Evolutionary conservation across 495 filamentous ascomycete genomes (phyloP).

Genomic region (Penicillium samsonianum): DNA sequence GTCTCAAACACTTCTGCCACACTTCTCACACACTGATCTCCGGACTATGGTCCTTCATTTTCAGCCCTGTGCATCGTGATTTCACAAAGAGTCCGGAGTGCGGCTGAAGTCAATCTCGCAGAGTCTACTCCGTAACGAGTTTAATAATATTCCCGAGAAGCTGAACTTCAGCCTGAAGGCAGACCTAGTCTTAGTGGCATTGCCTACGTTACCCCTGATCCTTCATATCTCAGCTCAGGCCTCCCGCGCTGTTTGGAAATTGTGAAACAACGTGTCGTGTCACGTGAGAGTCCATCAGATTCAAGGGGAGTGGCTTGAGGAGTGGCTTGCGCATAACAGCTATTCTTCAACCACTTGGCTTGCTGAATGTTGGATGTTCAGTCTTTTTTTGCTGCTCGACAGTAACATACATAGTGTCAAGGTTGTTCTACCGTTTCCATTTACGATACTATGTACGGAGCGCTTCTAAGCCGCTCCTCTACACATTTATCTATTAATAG

Average conservation of each 20-base stretch:
- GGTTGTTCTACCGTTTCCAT: not conserved
- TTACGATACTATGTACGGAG: not conserved
- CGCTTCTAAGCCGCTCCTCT: not conserved
- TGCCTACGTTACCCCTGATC: constrained; percentile 8
- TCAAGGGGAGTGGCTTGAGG: not conserved
- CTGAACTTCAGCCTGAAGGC: not conserved
- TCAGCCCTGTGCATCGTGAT: not conserved
- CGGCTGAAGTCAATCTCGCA: constrained; percentile 4
- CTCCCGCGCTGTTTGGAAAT: not conserved
- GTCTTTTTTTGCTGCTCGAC: not conserved
- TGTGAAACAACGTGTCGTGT: constrained; percentile 10
- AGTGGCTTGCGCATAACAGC: not conserved
- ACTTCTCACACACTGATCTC: not conserved
- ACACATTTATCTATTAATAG: not conserved
- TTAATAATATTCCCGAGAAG: constrained; percentile 11
- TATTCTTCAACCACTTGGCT: not conserved
- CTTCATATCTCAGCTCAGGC: constrained; percentile 4
- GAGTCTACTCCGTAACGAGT: not conserved
- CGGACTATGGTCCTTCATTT: not conserved
- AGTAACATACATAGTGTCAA: not conserved
- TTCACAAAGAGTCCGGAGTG: not conserved
- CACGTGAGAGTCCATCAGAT: constrained; percentile 4
- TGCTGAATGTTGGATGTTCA: not conserved
- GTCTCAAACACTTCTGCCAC: not conserved
- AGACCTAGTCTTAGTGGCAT: not conserved